Conservation (phyloP, 257 asterid genomes). For the Solanum virginianum region DNA sequence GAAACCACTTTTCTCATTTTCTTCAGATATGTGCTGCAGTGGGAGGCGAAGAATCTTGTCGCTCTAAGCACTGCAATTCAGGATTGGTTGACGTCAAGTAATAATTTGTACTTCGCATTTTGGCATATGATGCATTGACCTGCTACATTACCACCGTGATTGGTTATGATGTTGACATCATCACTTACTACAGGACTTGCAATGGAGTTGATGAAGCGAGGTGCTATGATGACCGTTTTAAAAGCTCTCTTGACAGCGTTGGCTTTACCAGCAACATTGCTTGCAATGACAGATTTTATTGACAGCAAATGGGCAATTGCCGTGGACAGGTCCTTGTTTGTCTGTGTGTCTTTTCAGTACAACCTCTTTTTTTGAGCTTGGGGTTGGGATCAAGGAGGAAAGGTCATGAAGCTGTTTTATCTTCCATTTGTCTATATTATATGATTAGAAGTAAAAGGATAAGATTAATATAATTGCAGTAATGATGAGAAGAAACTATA, state of each 20-base stretch:
- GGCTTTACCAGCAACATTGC: constrained; percentile 90
- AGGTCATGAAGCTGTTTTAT: not conserved
- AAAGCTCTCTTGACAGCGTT: constrained; percentile 65
- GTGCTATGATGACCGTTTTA: constrained; percentile 94
- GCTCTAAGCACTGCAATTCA: constrained; percentile 93
- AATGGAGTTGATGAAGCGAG: constrained; percentile 72
- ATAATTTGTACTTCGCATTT: constrained; percentile 11
- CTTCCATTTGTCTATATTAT: not conserved
- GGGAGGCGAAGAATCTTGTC: constrained; percentile 83
- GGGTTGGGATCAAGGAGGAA: not conserved
- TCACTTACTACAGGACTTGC: constrained; percentile 50
- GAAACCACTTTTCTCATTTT: constrained; percentile 2
- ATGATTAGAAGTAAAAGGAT: not conserved
- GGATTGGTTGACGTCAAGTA: constrained; percentile 96
- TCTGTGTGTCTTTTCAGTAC: not conserved
- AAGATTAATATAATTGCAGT: not conserved
- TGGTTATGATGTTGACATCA: not conserved
- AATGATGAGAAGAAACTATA: not conserved
- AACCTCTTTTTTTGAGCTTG: not conserved
- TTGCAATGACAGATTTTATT: constrained; percentile 60
- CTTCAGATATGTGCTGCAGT: constrained; percentile 73
- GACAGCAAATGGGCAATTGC: constrained; percentile 96
- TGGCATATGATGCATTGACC: not conserved
- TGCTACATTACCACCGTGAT: not conserved
- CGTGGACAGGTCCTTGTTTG: constrained; percentile 54